Base-by-base conservation (phyloP, 2,329 filamentous ascomycete species). In the Colletotrichum sp. region DNA sequence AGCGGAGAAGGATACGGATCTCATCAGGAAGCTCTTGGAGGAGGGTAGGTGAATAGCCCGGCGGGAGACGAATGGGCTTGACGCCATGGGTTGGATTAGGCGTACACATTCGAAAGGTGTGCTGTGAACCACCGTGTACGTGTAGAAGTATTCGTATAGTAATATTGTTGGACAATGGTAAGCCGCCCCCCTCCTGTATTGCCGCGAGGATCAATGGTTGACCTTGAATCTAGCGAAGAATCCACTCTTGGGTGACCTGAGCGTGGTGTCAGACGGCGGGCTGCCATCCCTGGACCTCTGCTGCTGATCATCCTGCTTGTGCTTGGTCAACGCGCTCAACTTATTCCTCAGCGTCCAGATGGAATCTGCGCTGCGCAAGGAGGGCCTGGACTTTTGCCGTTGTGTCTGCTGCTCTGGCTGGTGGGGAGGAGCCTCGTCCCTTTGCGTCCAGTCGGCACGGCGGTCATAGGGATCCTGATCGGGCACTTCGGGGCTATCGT, bases 391-490 rank as follows among this genome's bases (percentile, higher is more conserved):
- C 39, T 78, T 34, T 48, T 66, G 65, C 52, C 25, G 67, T 27
- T 30, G 67, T 68, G 63, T 78, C 77, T 78, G 76, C 74, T 32
- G 55, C 22, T 28, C 63, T 59, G 78, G 76, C 44, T 69, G 63
- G 78, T 77, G 78, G 76, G 78, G 76, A 72, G 77, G 65, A 19
- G 79, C 66, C 81, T 91, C 89, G 77, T 92, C 90, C 78, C 86
- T 88, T 80, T 92, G 90, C 34, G 89, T 89, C 91, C 91, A 93
- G 81, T 92, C 90, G 71, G 89, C 87, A 36, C 87, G 84, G 78
- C 86, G 85, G 71, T 86, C 83, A 34, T 85, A 77, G 16, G 79
- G 68, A 5, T 79, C 60, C 76, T 76, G 77, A 6, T 74, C 76
- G 28, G 78, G 73, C 73, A 81, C 75, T 9, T 82, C 80, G 16